These are phyloP conservation scores for Coprinopsis sp. DNA, from an alignment of 768 basidiomycete species.

Conservation along the genomic window DNA sequence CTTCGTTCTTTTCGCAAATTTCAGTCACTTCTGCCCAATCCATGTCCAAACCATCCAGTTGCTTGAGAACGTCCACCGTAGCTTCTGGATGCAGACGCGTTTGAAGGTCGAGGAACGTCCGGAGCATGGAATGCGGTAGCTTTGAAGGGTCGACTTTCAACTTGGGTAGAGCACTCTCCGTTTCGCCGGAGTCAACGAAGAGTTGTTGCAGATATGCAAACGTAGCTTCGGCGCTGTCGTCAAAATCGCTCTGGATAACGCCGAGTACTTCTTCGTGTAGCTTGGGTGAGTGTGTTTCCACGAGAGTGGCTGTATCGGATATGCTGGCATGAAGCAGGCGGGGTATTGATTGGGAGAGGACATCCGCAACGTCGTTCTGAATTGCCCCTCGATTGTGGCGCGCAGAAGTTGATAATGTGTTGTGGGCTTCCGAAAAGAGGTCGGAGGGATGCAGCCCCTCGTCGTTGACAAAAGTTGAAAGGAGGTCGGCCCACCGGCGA, in stretches of 20 bases:
- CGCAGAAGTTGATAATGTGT: conserved; percentile 47
- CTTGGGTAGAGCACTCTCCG: conserved; percentile 26
- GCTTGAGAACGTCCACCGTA: conserved; percentile 59
- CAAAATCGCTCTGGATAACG: conserved; percentile 34
- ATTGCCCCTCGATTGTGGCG: conserved; percentile 45
- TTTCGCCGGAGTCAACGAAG: conserved; percentile 53
- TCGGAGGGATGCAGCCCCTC: conserved; percentile 53
- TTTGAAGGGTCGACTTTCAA: conserved; percentile 31
- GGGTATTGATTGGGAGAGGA: conserved; percentile 57
- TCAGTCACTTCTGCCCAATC: conserved; percentile 52
- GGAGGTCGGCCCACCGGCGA: conserved; percentile 65
- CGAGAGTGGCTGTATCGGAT: conserved; percentile 61
- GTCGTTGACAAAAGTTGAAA: conserved; percentile 75
- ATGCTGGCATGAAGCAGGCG: conserved; percentile 59
- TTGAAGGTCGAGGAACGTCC: conserved; percentile 66
- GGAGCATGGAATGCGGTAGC: conserved; percentile 48
- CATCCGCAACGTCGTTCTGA: conserved; percentile 49
- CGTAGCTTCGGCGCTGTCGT: conserved; percentile 42
- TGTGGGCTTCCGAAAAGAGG: conserved; percentile 62
- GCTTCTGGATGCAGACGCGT: conserved; percentile 63
- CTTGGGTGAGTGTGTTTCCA: conserved; percentile 64
- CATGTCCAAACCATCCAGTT: conserved; percentile 46
- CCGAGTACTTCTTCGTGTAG: conserved; percentile 64
- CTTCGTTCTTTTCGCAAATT: conserved; percentile 62
- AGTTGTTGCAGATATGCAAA: conserved; percentile 77